These are phyloP conservation scores for Ceratocystis cacaofunesta DNA, from an alignment of 2,329 filamentous ascomycete genomes.

Conservation along the genomic window DNA sequence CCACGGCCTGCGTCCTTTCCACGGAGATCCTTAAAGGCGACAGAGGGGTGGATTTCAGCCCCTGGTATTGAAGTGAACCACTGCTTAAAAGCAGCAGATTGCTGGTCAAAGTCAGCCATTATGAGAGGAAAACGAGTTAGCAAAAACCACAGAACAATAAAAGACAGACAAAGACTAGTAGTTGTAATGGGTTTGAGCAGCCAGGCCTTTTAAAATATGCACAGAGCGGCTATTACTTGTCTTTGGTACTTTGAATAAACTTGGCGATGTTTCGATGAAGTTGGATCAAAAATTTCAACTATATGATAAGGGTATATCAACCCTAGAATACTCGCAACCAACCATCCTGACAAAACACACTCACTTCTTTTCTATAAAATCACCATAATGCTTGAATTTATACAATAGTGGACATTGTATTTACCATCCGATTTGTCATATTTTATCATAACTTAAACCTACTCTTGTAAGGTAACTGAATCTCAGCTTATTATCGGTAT, in stretches of 20 bases:
- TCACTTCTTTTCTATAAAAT: too few species aligned
- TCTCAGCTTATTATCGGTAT: not conserved
- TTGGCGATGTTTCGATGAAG: not conserved
- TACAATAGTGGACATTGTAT: too few species aligned
- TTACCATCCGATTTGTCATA: too few species aligned
- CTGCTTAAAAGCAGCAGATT: conserved; percentile 32
- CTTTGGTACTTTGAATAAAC: not conserved
- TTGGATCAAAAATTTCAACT: conserved; percentile 1
- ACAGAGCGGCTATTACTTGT: not conserved
- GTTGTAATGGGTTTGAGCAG: too few species aligned
- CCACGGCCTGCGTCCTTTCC: conserved; percentile 38
- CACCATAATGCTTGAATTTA: too few species aligned
- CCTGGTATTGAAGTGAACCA: conserved; percentile 41
- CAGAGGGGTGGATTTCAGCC: conserved; percentile 37
- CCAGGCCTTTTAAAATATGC: not conserved
- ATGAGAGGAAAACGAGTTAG: not conserved
- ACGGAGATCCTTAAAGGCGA: conserved; percentile 39
- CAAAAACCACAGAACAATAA: not conserved
- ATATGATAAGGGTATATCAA: not conserved
- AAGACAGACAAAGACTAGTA: not conserved
- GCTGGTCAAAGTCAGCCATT: conserved; percentile 30
- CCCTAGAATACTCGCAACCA: not conserved
- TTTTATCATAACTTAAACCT: not conserved
- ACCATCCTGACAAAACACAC: too few species aligned
- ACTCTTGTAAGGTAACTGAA: not conserved